Evolutionary conservation across 768 basidiomycete genomes (phyloP).

Genomic region (Lentinula aciculospora): DNA sequence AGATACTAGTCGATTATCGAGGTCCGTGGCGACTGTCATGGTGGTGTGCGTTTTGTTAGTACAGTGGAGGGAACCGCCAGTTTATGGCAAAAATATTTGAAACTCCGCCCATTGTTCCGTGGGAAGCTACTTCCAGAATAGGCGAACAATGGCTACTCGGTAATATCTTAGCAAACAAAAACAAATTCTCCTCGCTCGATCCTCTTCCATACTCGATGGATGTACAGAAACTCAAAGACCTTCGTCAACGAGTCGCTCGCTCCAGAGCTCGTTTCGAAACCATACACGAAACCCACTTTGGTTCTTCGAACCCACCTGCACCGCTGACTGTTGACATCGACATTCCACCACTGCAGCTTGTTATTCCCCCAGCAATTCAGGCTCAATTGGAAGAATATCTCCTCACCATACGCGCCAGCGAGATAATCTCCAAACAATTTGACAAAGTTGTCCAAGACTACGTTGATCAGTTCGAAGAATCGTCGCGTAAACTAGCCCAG

Average conservation of each 20-base stretch:
- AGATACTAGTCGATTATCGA: not conserved
- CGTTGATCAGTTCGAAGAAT: not conserved
- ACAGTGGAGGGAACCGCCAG: no score
- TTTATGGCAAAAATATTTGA: not conserved
- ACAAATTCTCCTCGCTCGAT: no score
- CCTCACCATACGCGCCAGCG: not conserved
- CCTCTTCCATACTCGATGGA: not conserved
- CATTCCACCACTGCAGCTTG: not conserved
- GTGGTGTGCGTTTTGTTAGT: no score
- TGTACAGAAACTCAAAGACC: not conserved
- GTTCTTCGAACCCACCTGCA: not conserved
- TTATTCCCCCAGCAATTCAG: not conserved
- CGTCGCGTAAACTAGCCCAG: not conserved
- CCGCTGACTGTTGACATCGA: not conserved
- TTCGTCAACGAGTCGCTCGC: no score
- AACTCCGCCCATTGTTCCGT: conserved; percentile 8
- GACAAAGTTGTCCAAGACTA: not conserved
- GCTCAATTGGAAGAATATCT: not conserved
- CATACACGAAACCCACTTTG: not conserved
- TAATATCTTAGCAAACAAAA: no score
- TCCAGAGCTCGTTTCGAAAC: no score
- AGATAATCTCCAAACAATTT: not conserved
- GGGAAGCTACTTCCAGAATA: not conserved
- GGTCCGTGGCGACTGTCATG: no score
- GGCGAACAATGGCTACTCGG: conserved; percentile 7